These are phyloP conservation scores for Phytomonas francai DNA, from an alignment of 208 protist genomes.

Conservation along the genomic window DNA sequence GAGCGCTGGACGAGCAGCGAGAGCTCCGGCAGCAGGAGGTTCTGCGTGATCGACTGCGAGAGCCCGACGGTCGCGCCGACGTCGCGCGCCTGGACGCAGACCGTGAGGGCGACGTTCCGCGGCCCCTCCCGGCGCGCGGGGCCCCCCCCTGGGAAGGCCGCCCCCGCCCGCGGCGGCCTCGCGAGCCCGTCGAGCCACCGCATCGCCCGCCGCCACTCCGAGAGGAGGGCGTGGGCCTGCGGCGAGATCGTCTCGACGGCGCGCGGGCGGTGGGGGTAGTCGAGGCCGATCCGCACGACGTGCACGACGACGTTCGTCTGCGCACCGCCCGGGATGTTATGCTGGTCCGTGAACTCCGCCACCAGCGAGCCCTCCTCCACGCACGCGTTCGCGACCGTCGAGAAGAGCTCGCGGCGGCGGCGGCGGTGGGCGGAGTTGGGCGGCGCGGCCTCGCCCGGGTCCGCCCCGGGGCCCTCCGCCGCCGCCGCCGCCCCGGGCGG, in stretches of 20 bases:
- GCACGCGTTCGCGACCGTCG: conserved; percentile 21
- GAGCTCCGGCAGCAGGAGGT: conserved; percentile 50
- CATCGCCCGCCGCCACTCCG: conserved; percentile 39
- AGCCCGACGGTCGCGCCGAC: conserved; percentile 45
- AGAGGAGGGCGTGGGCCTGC: conserved; percentile 57
- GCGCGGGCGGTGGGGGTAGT: conserved; percentile 46
- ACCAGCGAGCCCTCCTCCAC: conserved; percentile 24
- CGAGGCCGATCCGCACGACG: conserved; percentile 30
- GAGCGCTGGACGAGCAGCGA: conserved; percentile 54
- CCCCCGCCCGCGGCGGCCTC: neutral
- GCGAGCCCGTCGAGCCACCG: conserved; percentile 12
- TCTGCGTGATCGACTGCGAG: conserved; percentile 39
- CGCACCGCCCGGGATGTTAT: conserved; percentile 25
- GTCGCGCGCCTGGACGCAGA: conserved; percentile 47
- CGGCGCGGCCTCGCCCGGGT: neutral
- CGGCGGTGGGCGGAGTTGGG: neutral
- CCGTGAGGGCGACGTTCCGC: conserved; percentile 24
- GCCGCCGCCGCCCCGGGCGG: neutral
- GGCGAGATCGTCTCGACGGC: conserved; percentile 57
- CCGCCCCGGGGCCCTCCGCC: conserved; percentile 2
- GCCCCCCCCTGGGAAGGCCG: neutral
- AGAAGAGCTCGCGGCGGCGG: neutral
- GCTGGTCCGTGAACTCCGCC: conserved; percentile 39
- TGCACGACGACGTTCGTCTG: conserved; percentile 61
- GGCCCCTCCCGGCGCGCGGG: neutral